Percentiles rank a stretch among this genome's conserved stretches.
phyloP scores from a whole-genome alignment of 2,329 filamentous ascomycete species.

The Capronia americana region DNA sequence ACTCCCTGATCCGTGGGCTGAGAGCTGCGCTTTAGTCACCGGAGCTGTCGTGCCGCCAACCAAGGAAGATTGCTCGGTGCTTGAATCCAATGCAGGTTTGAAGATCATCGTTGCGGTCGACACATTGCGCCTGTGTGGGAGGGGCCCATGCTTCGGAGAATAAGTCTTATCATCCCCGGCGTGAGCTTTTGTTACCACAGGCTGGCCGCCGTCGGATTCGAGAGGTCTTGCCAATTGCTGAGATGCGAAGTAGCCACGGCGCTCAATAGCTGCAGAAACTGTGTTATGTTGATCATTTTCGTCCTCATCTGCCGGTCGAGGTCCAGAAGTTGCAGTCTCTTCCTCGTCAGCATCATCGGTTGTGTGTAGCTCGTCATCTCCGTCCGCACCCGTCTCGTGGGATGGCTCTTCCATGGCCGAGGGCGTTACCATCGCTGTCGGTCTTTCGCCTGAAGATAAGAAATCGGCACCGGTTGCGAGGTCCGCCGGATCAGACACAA shows the following conservation, averaged over 20 bases:
- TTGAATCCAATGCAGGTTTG: slow-evolving; percentile 64
- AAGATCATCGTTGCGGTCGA: slow-evolving; percentile 86
- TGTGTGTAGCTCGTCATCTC: slow-evolving; percentile 86
- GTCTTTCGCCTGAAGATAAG: slow-evolving; percentile 47
- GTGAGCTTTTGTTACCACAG: neutral
- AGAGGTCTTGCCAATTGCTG: neutral
- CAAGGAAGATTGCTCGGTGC: slow-evolving; percentile 31
- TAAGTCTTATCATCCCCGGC: neutral
- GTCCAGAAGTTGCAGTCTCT: slow-evolving; percentile 36
- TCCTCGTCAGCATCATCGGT: slow-evolving; percentile 73
- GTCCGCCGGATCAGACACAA: slow-evolving; percentile 64
- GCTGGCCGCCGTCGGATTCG: neutral
- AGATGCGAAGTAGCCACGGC: slow-evolving; percentile 25
- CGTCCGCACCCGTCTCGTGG: slow-evolving; percentile 79
- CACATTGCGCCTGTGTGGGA: slow-evolving; percentile 71
- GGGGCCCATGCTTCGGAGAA: slow-evolving; percentile 40
- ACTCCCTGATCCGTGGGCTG: slow-evolving; percentile 39
- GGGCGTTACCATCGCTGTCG: slow-evolving; percentile 51
- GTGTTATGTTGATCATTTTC: slow-evolving; percentile 1
- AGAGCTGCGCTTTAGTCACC: slow-evolving; percentile 13
- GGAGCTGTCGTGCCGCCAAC: slow-evolving; percentile 14
- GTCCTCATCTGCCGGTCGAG: slow-evolving; percentile 11
- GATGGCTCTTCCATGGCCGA: slow-evolving; percentile 42
- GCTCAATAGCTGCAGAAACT: neutral
- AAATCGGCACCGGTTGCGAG: slow-evolving; percentile 44